Evolutionary conservation across 371 early-diverging fungal genomes (phyloP), one percentile per base, ranked within the genome.

Genomic region (Syncephalastrum monosporum): DNA sequence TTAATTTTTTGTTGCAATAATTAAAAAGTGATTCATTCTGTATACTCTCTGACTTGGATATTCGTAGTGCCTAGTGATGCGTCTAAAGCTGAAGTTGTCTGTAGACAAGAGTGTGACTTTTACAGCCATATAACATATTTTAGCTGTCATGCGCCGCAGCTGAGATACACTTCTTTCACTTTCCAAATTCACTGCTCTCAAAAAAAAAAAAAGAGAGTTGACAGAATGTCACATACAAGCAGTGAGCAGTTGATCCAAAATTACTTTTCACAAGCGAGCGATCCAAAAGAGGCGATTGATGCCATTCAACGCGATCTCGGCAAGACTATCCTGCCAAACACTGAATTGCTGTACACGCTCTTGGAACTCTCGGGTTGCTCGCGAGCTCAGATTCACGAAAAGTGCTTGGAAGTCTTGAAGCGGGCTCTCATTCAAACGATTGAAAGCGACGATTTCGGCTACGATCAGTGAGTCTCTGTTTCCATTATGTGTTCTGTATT

Each of bases 361-460:
- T 70, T 87, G 5, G 86, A 87, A 61, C 74, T 81, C 19, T 81
- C 82, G 38, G 82, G 82, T 8, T 75, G 75, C 38, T 69, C 79
- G 15, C 68, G 86, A 25, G 65, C 72, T 23, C 73, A 81, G 23
- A 72, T 87, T 33, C 87, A 89, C 64, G 55, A 57, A 1, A 69
- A 75, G 0, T 86, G 82, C 53, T 69, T 89, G 50, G 74, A 73
- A 14, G 81, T 85, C 1, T 63, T 83, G n/a, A 75, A 83, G 17
- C 59, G 69, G 50, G 72, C 74, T 14, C 61, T 63, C 50, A 59
- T 82, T 51, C 47, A 61, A 44, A 50, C 57, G 50, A 65, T 82
- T 53, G 56, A 79, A 44, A 27, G 59, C 23, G 59, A 76, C 38
- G 51, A 73, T 8, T 77, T 83, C 63, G 66, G 68, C 47, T 60